These are phyloP conservation scores for Filosporella fistucella DNA, from an alignment of 495 filamentous ascomycete genomes.

Conservation along the genomic window DNA sequence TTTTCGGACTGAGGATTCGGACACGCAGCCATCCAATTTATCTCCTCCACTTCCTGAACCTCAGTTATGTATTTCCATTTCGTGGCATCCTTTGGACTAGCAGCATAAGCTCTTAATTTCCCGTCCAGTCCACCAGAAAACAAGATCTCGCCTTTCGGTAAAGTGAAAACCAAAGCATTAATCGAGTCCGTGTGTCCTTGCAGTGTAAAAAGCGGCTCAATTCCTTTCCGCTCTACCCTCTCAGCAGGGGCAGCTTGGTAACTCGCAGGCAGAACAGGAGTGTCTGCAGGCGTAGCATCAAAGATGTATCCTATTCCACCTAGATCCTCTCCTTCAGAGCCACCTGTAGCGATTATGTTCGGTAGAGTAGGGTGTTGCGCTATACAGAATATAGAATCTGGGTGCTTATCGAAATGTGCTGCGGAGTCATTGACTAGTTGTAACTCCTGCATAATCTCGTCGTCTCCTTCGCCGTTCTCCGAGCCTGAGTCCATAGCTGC, in stretches of 20 bases:
- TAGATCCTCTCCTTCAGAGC: conserved; percentile 73
- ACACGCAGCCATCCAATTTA: conserved; percentile 85
- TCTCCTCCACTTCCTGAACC: conserved; percentile 84
- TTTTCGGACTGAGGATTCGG: conserved; percentile 67
- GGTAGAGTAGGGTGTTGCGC: conserved; percentile 82
- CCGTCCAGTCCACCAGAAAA: conserved; percentile 86
- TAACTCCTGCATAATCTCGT: conserved; percentile 67
- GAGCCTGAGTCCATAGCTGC: conserved; percentile 65
- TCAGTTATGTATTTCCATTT: conserved; percentile 62
- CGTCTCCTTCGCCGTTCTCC: conserved; percentile 37
- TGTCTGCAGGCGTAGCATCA: conserved; percentile 56
- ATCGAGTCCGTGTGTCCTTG: conserved; percentile 89
- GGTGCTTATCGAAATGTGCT: conserved; percentile 87
- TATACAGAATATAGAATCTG: conserved; percentile 87
- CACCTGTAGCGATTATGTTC: conserved; percentile 79
- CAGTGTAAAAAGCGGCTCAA: conserved; percentile 62
- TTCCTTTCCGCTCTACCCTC: conserved; percentile 36
- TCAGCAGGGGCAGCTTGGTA: conserved; percentile 65
- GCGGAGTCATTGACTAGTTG: conserved; percentile 81
- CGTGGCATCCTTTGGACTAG: conserved; percentile 25
- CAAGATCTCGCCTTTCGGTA: conserved; percentile 79
- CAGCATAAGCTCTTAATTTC: conserved; percentile 50
- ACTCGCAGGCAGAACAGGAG: conserved; percentile 66
- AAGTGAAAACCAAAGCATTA: conserved; percentile 78
- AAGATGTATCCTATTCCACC: conserved; percentile 68